Evolutionary conservation across 2,329 filamentous ascomycete species (phyloP), one percentile per base, ranked within the genome.

Genomic region (Fusarium tuaranense): DNA sequence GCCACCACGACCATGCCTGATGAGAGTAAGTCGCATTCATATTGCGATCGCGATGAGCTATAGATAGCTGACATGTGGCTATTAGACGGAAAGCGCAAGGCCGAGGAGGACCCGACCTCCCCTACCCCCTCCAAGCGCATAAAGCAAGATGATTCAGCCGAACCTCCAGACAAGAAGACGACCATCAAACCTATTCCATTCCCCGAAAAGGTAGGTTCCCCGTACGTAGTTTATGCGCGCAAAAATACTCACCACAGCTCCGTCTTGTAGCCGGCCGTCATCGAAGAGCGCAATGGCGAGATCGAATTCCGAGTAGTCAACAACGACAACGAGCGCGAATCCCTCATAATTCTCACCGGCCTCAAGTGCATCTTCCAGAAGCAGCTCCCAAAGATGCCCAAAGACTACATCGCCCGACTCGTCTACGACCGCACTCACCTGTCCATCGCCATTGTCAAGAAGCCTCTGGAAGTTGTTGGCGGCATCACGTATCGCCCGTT

Each of bases 291-390:
- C 78, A 94, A 92, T 80, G 95, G 95, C 80, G 94, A 97, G 75
- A 98, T 99, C 77, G 95, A 98, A 82, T 98, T 98, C 83, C 92
- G 95, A 58, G 97, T 98, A 8, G 97, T 99, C 79, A 98, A 98
- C 87, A 99, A 99, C 81, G 97, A 99, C 81, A 93, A 94, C 78
- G 89, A 92, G 41, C 90, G 93, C 74, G 95, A 98, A 80, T 97
- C 94, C 80, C 92, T 95, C 76, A 97, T 98, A 80, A 97, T 99
- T 78, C 88, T 99, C 69, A 98, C 96, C 0, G 97, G 97, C 16
- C 87, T 99, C 65, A 99, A 98, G 82, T 98, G 95, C 81, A 97
- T 99, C 75, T 98, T 99, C 80, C 97, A 99, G 82, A 98, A 98
- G 79, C 97, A 99, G 81, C 88, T 99, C 7, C 97, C 97, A 0